phyloP scores from a whole-genome alignment of 352 stramenopile species.

The Pythium dissimile region DNA sequence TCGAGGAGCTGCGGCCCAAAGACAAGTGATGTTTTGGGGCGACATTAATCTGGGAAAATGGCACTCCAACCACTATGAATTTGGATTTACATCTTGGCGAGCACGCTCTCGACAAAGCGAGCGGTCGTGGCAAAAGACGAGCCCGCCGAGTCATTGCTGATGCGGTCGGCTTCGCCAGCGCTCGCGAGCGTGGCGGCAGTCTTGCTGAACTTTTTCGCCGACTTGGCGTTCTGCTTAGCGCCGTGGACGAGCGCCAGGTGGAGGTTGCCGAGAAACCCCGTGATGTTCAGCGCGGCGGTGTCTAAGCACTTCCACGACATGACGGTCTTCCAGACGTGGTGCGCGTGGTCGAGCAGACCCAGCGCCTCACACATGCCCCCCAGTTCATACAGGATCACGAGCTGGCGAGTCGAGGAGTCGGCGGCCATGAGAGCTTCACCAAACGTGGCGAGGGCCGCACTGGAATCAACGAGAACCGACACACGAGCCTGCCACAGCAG shows the following conservation, averaged over 20 bases:
- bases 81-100: conserved; percentile 42
- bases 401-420: conserved; percentile 4
- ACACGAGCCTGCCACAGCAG: conserved; percentile 49
- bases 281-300: conserved; percentile 11
- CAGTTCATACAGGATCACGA: conserved; percentile 57
- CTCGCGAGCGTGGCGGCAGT: conserved; percentile 20
- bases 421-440: conserved; percentile 14
- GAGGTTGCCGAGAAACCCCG: conserved; percentile 53
- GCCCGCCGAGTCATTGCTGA: too few species aligned
- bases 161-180: background rate
- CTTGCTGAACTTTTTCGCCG: conserved; percentile 68
- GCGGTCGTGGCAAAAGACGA: conserved; percentile 35
- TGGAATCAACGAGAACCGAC: conserved; percentile 22
- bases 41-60: too few species aligned
- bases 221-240: conserved; percentile 58
- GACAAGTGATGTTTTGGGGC: conserved; percentile 54
- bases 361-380: conserved; percentile 51
- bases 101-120: conserved; percentile 57
- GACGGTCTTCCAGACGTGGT: conserved; percentile 67
- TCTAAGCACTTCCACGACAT: conserved; percentile 16
- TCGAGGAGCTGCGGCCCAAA: conserved; percentile 79
- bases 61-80: too few species aligned
- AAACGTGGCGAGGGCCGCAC: conserved; percentile 34
- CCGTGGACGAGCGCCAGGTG: conserved; percentile 59
- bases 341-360: conserved; percentile 39